Percentiles rank a stretch among this genome's conserved stretches.
Evolutionary conservation across 176 grass and related monocot species (phyloP).

Genomic region (Juncus inflexus): DNA sequence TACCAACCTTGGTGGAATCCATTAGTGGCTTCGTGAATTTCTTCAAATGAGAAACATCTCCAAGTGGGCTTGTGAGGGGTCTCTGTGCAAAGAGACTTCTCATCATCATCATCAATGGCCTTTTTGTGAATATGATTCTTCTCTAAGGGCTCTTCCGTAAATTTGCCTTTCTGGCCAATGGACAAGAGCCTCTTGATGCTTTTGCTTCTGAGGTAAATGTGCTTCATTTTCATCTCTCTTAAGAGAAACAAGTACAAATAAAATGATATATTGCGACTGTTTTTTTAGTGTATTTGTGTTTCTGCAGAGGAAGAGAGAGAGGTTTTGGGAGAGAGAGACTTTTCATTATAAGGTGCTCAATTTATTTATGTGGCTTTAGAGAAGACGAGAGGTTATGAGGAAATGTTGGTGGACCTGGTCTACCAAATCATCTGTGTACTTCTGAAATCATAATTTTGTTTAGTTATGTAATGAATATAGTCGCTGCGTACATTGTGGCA

Average conservation of each 20-base stretch:
- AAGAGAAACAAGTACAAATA: conserved; percentile 11
- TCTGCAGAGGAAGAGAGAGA: not conserved
- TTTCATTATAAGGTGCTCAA: conserved; percentile 18
- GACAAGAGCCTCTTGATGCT: conserved; percentile 26
- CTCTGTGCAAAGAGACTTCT: conserved; percentile 9
- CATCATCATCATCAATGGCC: not conserved
- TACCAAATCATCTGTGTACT: not conserved
- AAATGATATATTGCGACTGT: conserved; percentile 9
- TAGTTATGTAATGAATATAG: no score
- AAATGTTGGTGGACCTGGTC: conserved; percentile 20
- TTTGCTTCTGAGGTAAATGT: conserved; percentile 26
- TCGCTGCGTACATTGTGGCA: no score
- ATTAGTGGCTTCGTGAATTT: conserved; percentile 48
- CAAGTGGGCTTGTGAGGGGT: conserved; percentile 35
- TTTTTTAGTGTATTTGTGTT: conserved; percentile 4
- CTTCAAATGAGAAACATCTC: conserved; percentile 76
- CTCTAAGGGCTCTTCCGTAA: conserved; percentile 14
- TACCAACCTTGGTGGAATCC: conserved; percentile 37
- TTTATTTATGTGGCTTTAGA: conserved; percentile 15
- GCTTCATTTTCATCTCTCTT: conserved; percentile 13
- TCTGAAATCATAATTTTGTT: no score
- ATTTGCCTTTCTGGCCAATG: conserved; percentile 18
- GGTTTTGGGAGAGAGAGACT: no score
- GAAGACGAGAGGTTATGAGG: not conserved
- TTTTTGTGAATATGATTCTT: conserved; percentile 3